Evolutionary conservation across 2,329 filamentous ascomycete genomes (phyloP), one percentile per base, ranked within the genome.

Genomic region (Nemania serpens): DNA sequence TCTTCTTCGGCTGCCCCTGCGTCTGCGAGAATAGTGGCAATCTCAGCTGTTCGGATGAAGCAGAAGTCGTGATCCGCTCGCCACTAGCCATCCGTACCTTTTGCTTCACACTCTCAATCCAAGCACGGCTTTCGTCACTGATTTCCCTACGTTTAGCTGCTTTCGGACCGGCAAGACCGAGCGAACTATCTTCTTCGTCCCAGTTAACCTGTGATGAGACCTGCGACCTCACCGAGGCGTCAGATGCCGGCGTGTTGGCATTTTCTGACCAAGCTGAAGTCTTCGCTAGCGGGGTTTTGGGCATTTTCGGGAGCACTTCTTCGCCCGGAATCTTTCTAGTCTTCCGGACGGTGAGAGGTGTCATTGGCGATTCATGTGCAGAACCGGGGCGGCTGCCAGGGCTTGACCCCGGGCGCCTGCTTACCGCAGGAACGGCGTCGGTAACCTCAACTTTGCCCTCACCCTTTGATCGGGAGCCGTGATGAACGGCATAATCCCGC

Each of bases 401-500:
- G 55, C 79, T 81, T 1, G 80, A 79, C 37, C 79, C 64, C 71
- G 60, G 25, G 43, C 65, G n/a, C 69, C 72, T 39, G 17, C 68
- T 69, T 43, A 73, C 71, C 2, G 72, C 60, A 9, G 75, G 65
- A 12, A 79, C 77, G 6, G 82, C 66, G 64, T 86, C 84, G 63
- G 80, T 81, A 20, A 89, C 79, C 69, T 89, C 86, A 9, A 89
- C 81, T 70, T 82, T 84, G 58, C 82, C 78, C 50, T 81, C 80
- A 55, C 76, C 76, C 61, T 78, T 75, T 53, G 84, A 84, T 43
- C 85, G 87, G n/a, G 91, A 88, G 45, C 91, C 91, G 73, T 99
- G 95, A 73, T 99, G 95, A 61, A 88, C 87, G 7, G 93, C 93
- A 70, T 97, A 99, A 74, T 97, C 92, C 68, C 93, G 90, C 43